phyloP scores from a whole-genome alignment of 345 rosid species.

The Linum usitatissimum region DNA sequence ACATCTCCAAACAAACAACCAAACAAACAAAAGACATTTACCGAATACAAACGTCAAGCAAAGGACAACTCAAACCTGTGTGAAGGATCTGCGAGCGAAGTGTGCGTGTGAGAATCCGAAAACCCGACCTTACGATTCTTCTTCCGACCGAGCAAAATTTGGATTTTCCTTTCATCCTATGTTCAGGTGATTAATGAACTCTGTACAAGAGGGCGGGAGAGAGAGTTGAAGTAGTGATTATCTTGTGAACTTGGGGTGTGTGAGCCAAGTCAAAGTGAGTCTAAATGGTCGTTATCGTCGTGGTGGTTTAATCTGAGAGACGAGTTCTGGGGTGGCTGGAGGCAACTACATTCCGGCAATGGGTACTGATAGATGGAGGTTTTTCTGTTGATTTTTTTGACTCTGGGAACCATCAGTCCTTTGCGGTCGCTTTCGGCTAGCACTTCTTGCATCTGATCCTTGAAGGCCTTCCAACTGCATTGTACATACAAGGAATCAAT shows the following conservation, averaged over 20 bases:
- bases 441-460: constrained; percentile 57
- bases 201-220: constrained; percentile 4
- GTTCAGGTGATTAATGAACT: neutral
- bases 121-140: too few species aligned
- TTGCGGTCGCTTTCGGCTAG: constrained; percentile 74
- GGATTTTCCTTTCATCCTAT: too few species aligned
- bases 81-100: too few species aligned
- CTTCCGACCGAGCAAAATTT: too few species aligned
- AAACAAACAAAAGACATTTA: too few species aligned
- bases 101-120: too few species aligned
- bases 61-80: too few species aligned
- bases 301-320: constrained; percentile 19
- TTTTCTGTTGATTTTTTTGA: constrained; percentile 70
- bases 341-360: constrained; percentile 78
- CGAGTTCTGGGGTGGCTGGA: constrained; percentile 40
- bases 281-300: neutral
- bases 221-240: neutral
- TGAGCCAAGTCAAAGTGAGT: constrained; percentile 1
- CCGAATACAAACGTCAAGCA: too few species aligned
- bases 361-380: constrained; percentile 78
- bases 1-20: too few species aligned
- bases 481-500: neutral
- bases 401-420: constrained; percentile 71
- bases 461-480: constrained; percentile 70
- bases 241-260: constrained; percentile 11